phyloP scores from a whole-genome alignment of 768 basidiomycete species.

The Kwoniella sp. region DNA sequence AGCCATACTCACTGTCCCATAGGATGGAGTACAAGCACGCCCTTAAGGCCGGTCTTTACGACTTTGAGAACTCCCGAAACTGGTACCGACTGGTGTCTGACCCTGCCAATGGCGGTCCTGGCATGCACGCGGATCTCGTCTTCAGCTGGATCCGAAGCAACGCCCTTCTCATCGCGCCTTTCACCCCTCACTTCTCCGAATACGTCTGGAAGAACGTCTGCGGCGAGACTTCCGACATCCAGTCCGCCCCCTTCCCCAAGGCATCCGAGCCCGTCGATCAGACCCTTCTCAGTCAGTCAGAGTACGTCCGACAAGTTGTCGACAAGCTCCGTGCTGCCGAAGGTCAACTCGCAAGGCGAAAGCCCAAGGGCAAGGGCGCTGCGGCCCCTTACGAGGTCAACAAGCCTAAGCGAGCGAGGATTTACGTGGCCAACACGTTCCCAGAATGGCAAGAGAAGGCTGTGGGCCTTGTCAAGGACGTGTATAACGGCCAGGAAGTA shows the following conservation, averaged over 20 bases:
- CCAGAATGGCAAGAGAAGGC: conserved; percentile 90
- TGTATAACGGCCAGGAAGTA: conserved; percentile 58
- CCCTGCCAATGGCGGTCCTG: conserved; percentile 57
- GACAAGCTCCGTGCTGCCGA: conserved; percentile 90
- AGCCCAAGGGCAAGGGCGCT: conserved; percentile 60
- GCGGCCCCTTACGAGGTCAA: conserved; percentile 65
- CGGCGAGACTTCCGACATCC: conserved; percentile 69
- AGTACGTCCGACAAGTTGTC: conserved; percentile 85
- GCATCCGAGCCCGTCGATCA: conserved; percentile 61
- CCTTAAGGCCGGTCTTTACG: conserved; percentile 91
- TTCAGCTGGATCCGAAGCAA: conserved; percentile 76
- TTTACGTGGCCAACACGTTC: conserved; percentile 87
- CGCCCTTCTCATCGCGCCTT: conserved; percentile 74
- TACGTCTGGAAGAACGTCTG: conserved; percentile 78
- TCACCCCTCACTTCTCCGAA: conserved; percentile 91
- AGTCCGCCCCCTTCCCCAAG: conserved; percentile 77
- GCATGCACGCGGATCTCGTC: conserved; percentile 88
- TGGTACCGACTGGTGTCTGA: conserved; percentile 92
- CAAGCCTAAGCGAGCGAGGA: conserved; percentile 72
- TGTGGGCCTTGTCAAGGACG: conserved; percentile 67
- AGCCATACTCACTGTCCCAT: conserved; percentile 11
- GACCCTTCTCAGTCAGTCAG: conserved; percentile 64
- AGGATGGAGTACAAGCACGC: conserved; percentile 96
- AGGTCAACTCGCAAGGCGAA: conserved; percentile 67
- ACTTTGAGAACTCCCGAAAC: conserved; percentile 83